Base-by-base conservation (phyloP, 352 stramenopile species). In the Aphanomyces euteiches region DNA sequence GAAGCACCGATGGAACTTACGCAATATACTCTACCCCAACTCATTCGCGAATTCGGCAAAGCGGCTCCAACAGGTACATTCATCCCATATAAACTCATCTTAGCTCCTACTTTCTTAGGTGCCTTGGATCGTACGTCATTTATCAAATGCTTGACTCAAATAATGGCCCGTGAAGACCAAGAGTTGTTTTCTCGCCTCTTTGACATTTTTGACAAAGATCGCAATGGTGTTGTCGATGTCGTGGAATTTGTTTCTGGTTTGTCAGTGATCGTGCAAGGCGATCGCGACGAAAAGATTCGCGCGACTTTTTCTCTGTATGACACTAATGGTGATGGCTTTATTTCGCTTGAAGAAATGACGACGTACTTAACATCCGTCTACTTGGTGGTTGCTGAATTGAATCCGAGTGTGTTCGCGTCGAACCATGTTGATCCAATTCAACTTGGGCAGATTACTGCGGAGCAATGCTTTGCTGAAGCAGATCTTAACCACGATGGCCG, bases 261-360 rank as follows among this genome's bases (percentile, higher is more conserved):
- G 5, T 93, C 84, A 3, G 77, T 96, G 21, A 65, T 96, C 40
- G 92, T 84, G 50, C 79, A 79, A 10, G 88, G 83, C 0, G 83
- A 77, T 3, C 82, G 79, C 39, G 83, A 95, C 47, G 86, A 95
- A 13, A 94, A 93, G 73, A 79, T 95, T 3, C 72, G 79, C 36
- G 79, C 85, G 3, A 87, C 83, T n/a, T 96, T 96, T 77, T 77
- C 79, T 15, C 82, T 96, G 28, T 92, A 96, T 71, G 90, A 97
- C 66, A 77, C 75, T 0, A 82, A 96, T 58, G 78, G 79, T 4
- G 87, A 96, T 63, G 90, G 90, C 36, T 94, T 84, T 64, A 95
- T 96, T 74, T 90, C 84, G 1, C 68, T 79, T 19, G 71, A 84
- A 15, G 87, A 96, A 65, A 95, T 96, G 88, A 75, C 85, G 57